Evolutionary conservation across 2,329 filamentous ascomycete genomes (phyloP).

Genomic region (Penicillium sp.): DNA sequence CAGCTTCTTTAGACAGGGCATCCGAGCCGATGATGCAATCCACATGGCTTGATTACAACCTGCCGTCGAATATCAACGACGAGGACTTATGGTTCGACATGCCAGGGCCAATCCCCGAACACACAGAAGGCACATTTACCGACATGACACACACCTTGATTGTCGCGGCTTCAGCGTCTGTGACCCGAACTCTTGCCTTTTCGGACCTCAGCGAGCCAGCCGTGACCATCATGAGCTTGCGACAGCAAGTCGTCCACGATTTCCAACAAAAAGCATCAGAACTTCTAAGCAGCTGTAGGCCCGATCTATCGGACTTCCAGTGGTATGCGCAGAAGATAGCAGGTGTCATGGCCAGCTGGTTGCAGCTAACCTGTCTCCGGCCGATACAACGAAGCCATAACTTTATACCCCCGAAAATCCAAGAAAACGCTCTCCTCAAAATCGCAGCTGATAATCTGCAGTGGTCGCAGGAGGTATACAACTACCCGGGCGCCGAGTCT

Average conservation of each 20-base stretch:
- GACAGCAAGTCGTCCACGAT: constrained; percentile 26
- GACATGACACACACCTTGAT: constrained; percentile 30
- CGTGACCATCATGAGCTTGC: constrained; percentile 22
- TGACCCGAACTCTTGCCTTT: constrained; percentile 25
- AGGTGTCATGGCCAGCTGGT: constrained; percentile 22
- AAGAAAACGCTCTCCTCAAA: constrained; percentile 23
- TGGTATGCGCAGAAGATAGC: constrained; percentile 26
- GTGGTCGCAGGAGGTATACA: constrained; percentile 17
- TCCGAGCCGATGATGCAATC: constrained; percentile 37
- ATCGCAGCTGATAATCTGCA: constrained; percentile 27
- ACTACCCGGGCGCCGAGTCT: constrained; percentile 18
- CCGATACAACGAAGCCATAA: constrained; percentile 26
- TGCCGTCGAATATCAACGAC: constrained; percentile 30
- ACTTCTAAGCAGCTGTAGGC: constrained; percentile 21
- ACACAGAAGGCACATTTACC: constrained; percentile 24
- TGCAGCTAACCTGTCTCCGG: constrained; percentile 30
- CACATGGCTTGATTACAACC: constrained; percentile 28
- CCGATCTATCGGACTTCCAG: constrained; percentile 24
- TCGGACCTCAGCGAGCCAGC: constrained; percentile 23
- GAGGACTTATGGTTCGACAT: constrained; percentile 28
- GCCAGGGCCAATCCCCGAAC: constrained; percentile 15
- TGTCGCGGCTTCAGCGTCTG: constrained; percentile 22
- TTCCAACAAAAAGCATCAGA: constrained; percentile 24
- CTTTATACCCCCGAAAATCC: constrained; percentile 26
- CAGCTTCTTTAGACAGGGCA: constrained; percentile 30